Evolutionary conservation across 371 early-diverging fungal species (phyloP), one percentile per base, ranked within the genome.

Genomic region (Lichtheimia hyalospora): DNA sequence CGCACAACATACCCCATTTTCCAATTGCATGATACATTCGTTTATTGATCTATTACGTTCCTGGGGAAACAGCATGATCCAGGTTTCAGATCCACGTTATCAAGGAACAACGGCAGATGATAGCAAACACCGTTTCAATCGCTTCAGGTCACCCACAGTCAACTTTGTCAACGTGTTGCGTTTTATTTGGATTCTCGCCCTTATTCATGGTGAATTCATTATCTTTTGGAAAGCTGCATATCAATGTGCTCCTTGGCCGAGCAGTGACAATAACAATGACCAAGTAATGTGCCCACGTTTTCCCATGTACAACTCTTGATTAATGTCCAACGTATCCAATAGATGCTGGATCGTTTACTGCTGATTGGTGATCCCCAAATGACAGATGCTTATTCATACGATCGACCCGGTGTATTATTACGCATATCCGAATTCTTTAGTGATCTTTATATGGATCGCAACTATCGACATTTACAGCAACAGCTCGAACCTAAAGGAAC

Each of bases 301-400:
- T 10, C 2, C 34, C 34, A 34, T 34, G 10, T 34, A 34, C 34
- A 34, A 10, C 34, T 34, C 34, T 8, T 34, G 34, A 34, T 34
- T 34, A 10, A 34, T 10, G 1, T 10, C 34, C 8, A 21, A 25
- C 3, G 25, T 25, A 25, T 25, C 2, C 25, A 40, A 46, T 49
- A 63, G 63, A 13, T 43, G n/a, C 40, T 49, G 13, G 61, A 68
- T 18, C 50, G 58, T 20, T 20, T 68, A n/a, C 48, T 82, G 1
- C 61, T 97, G 10, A 70, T 97, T 28, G 93, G 91, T 3, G 97
- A 97, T 65, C 96, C 97, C 14, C 97, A 97, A 67, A 81, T 97
- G 60, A 95, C 94, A 27, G 97, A 97, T 66, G 79, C 85, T 24
- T 88, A 85, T 61, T 94, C 95, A 4, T 96, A 97, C 66, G 68